Base-by-base conservation (phyloP, 2,329 filamentous ascomycete genomes). In the Penicillium olsonii region DNA sequence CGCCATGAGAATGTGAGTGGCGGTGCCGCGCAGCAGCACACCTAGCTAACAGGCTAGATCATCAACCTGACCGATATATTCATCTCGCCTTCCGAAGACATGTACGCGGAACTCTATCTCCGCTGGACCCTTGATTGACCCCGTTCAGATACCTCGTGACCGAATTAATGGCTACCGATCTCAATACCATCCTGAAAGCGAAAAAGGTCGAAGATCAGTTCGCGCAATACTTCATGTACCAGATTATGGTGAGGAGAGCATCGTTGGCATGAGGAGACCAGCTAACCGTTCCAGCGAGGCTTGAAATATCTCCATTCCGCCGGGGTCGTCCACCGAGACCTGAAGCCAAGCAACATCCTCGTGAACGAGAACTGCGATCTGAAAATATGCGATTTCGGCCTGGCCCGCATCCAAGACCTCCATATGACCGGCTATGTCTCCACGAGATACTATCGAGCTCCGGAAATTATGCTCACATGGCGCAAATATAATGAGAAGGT, bases 341-440 rank as follows among this genome's bases (percentile, higher is more conserved):
- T 99, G 62, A 99, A 99, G 76, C 94, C 94, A 47, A 96, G 91
- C 80, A 99, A 99, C 75, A 99, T 99, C 65, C 84, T 99, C 48
- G 91, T 99, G 73, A 99, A 99, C 76, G 94, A 99, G 77, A 99
- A 99, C 75, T 99, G 94, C 76, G 94, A 99, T 75, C 78, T 99
- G 62, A 99, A 99, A 79, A 99, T 99, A 72, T 99, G 94, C 80
- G 94, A 99, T 72, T 99, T 99, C 65, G 94, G 94, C 57, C 81
- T 99, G 49, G 94, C 94, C 45, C 90, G 94, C 71, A 95, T 99
- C 65, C 94, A 99, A 72, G 94, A 99, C 68, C 91, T 91, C 24
- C 92, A 97, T 75, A 99, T 99, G 94, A 99, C 94, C 27, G 94
- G 94, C 64, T 99, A 99, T 68, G 94, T 99, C 50, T 97, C 94